Conservation (phyloP, 2,329 filamentous ascomycete genomes). For the Curvularia sp. region DNA sequence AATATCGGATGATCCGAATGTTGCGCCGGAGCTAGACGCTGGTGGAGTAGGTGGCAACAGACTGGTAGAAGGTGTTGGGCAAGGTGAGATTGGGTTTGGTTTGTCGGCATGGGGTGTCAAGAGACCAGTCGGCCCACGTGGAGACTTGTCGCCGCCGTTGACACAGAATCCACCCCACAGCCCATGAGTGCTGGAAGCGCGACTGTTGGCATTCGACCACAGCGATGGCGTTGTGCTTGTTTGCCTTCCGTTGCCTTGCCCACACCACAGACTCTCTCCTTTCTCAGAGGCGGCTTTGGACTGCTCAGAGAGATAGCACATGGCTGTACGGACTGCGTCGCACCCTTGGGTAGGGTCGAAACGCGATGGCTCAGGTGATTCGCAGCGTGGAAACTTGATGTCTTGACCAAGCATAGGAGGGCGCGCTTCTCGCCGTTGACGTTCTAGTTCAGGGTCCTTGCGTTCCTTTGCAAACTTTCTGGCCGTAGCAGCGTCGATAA, state of each 20-base stretch:
- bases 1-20: constrained; percentile 42
- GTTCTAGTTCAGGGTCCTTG: constrained; percentile 55
- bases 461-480: constrained; percentile 40
- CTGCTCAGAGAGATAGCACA: constrained; percentile 60
- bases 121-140: constrained; percentile 56
- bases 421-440: constrained; percentile 65
- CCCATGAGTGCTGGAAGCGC: constrained; percentile 65
- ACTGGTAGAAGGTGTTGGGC: constrained; percentile 44
- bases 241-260: constrained; percentile 38
- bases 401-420: constrained; percentile 90
- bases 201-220: constrained; percentile 46
- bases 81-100: constrained; percentile 53
- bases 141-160: constrained; percentile 49
- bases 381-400: constrained; percentile 79
- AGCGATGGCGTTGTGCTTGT: constrained; percentile 44
- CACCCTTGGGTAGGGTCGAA: constrained; percentile 76
- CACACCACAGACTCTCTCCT: constrained; percentile 68
- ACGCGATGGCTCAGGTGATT: constrained; percentile 82
- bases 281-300: constrained; percentile 51
- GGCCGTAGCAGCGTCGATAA: constrained; percentile 32
- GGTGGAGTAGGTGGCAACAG: constrained; percentile 49
- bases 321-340: constrained; percentile 57
- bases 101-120: constrained; percentile 56
- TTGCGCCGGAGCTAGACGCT: constrained; percentile 33
- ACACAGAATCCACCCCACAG: constrained; percentile 80